Conservation (phyloP, 768 basidiomycete species). For the Chalciporus piperatus region DNA sequence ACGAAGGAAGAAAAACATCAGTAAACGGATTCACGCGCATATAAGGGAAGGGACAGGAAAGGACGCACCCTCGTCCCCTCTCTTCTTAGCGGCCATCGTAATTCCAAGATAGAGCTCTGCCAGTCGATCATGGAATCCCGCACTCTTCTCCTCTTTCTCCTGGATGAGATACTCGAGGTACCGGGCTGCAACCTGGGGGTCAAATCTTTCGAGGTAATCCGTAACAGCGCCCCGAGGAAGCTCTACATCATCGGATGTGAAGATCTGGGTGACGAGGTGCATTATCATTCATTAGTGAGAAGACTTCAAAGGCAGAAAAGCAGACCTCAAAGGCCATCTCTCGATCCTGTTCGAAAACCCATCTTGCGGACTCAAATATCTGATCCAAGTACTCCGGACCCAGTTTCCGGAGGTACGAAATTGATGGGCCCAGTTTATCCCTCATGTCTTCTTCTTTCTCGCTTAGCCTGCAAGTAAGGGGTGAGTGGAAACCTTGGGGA, state of each 20-base stretch:
- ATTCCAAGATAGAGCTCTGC: slow-evolving; percentile 82
- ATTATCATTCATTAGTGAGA: not conserved
- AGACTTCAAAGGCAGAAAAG: not conserved
- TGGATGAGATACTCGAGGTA: slow-evolving; percentile 86
- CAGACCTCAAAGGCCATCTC: slow-evolving; percentile 74
- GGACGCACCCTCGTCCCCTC: slow-evolving; percentile 54
- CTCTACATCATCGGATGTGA: slow-evolving; percentile 92
- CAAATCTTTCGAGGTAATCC: slow-evolving; percentile 71
- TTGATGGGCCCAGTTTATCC: slow-evolving; percentile 80
- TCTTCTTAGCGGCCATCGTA: slow-evolving; percentile 56
- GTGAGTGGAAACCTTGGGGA: not conserved
- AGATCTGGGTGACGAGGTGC: slow-evolving; percentile 56
- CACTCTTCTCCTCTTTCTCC: slow-evolving; percentile 63
- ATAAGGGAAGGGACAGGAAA: not conserved
- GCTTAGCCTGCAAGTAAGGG: slow-evolving; percentile 55
- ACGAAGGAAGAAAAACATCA: not conserved
- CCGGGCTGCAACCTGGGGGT: slow-evolving; percentile 63
- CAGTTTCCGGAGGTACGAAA: slow-evolving; percentile 87
- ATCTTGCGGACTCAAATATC: slow-evolving; percentile 77
- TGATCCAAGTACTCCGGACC: slow-evolving; percentile 79
- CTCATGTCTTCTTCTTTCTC: slow-evolving; percentile 71
- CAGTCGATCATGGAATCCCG: slow-evolving; percentile 82
- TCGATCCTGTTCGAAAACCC: slow-evolving; percentile 78
- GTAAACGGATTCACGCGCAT: not conserved
- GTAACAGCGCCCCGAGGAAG: slow-evolving; percentile 76